Evolutionary conservation across 805 yeast genomes (phyloP).

Genomic region (Peterozyma toletana): DNA sequence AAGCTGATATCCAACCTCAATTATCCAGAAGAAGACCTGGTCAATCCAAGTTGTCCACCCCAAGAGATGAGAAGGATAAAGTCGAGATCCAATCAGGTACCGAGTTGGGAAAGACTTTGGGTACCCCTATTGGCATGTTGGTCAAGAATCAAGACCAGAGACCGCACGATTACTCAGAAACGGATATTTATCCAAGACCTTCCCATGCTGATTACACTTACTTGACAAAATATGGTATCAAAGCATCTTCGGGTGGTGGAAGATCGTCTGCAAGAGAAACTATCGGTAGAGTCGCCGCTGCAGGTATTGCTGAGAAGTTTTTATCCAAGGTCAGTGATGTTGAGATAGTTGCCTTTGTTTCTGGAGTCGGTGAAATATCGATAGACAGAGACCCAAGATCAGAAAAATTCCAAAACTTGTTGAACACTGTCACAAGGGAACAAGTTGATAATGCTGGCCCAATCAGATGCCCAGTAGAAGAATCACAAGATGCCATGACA

Average conservation of each 20-base stretch:
- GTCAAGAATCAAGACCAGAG: slow-evolving; percentile 94
- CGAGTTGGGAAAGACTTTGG: slow-evolving; percentile 83
- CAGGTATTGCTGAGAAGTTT: slow-evolving; percentile 95
- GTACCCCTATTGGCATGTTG: slow-evolving; percentile 93
- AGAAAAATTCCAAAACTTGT: slow-evolving; percentile 55
- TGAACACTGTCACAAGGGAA: slow-evolving; percentile 79
- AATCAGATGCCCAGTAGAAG: slow-evolving; percentile 84
- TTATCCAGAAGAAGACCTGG: slow-evolving; percentile 97
- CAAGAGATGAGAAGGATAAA: slow-evolving; percentile 90
- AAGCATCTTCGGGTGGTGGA: slow-evolving; percentile 96
- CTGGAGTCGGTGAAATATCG: slow-evolving; percentile 79
- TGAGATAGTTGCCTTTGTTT: slow-evolving; percentile 93
- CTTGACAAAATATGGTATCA: slow-evolving; percentile 80
- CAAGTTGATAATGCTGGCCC: slow-evolving; percentile 84
- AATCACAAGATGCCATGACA: slow-evolving; percentile 70
- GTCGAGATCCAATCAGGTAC: slow-evolving; percentile 94
- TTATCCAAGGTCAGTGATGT: slow-evolving; percentile 69
- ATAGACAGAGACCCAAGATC: slow-evolving; percentile 69
- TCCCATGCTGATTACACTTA: slow-evolving; percentile 97
- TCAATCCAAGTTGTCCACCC: slow-evolving; percentile 86
- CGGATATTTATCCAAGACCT: slow-evolving; percentile 94
- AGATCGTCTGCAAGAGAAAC: slow-evolving; percentile 97
- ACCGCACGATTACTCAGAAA: slow-evolving; percentile 92
- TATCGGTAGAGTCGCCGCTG: slow-evolving; percentile 98
- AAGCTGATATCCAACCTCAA: slow-evolving; percentile 91